Percentiles rank a stretch among this genome's conserved stretches.
phyloP scores from a whole-genome alignment of 2,329 filamentous ascomycete species.

The Fusarium paranaense region DNA sequence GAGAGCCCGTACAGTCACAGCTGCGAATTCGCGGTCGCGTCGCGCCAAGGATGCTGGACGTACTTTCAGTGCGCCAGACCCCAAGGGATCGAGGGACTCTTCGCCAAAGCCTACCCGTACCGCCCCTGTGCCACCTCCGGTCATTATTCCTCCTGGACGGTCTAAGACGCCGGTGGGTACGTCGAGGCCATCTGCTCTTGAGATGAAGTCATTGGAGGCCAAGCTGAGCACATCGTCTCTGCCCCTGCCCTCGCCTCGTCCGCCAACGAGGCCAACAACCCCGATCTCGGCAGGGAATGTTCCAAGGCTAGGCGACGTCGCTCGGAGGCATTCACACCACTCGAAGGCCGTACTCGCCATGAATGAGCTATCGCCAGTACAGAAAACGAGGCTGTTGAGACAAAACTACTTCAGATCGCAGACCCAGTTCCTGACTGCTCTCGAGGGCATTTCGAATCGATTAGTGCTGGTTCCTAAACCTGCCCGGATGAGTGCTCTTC shows the following conservation, averaged over 20 bases:
- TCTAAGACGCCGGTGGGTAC: slow-evolving; percentile 51
- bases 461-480: slow-evolving; percentile 85
- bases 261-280: slow-evolving; percentile 65
- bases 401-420: slow-evolving; percentile 88
- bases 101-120: slow-evolving; percentile 44
- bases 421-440: slow-evolving; percentile 82
- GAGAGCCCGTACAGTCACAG: slow-evolving; percentile 76
- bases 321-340: slow-evolving; percentile 71
- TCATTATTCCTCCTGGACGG: slow-evolving; percentile 38
- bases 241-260: slow-evolving; percentile 69
- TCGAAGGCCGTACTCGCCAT: slow-evolving; percentile 68
- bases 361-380: slow-evolving; percentile 70
- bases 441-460: slow-evolving; percentile 88
- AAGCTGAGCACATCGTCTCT: slow-evolving; percentile 76
- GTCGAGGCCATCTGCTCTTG: slow-evolving; percentile 62
- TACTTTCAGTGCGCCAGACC: slow-evolving; percentile 59
- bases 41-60: slow-evolving; percentile 58
- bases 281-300: slow-evolving; percentile 67
- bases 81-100: slow-evolving; percentile 45
- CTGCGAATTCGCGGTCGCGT: slow-evolving; percentile 62
- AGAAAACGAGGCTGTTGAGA: slow-evolving; percentile 78
- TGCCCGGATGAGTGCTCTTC: slow-evolving; percentile 81
- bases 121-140: slow-evolving; percentile 32
- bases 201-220: slow-evolving; percentile 67
- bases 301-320: slow-evolving; percentile 61